Evolutionary conservation across 2,329 filamentous ascomycete genomes (phyloP).

Genomic region (Thielaviopsis ethacetica): DNA sequence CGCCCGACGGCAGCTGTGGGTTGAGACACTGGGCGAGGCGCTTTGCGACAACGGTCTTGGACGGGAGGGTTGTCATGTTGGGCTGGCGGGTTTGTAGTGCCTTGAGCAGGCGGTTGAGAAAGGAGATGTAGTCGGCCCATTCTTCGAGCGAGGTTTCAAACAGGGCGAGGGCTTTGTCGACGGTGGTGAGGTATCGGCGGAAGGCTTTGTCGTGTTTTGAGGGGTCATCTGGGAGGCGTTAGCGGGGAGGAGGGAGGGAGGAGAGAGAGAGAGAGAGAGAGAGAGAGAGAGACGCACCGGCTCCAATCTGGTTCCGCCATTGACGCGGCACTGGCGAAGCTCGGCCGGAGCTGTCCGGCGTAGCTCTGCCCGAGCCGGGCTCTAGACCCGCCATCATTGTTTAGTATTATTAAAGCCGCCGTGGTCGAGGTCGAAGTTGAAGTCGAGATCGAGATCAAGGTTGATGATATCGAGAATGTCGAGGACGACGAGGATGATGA

Average conservation of each 20-base stretch:
- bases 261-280: not conserved
- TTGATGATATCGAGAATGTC: no score
- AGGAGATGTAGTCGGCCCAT: constrained; percentile 99
- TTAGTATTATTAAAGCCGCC: not conserved
- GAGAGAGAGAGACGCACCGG: constrained; percentile 39
- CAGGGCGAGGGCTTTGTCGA: constrained; percentile 73
- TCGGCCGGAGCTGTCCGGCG: constrained; percentile 72
- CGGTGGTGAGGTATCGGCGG: constrained; percentile 74
- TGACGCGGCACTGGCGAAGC: constrained; percentile 59
- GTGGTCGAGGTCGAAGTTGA: no score
- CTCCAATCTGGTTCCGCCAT: constrained; percentile 61
- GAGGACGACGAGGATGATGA: no score
- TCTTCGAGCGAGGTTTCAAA: constrained; percentile 92
- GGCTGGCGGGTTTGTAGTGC: constrained; percentile 75
- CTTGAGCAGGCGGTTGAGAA: constrained; percentile 80
- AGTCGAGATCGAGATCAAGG: no score
- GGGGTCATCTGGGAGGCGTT: constrained; percentile 30
- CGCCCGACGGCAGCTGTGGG: constrained; percentile 79
- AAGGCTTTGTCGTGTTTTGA: constrained; percentile 50
- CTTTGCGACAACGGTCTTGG: constrained; percentile 71
- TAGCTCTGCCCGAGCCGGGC: constrained; percentile 39
- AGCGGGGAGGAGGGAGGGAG: constrained; percentile 6
- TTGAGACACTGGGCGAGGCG: constrained; percentile 91
- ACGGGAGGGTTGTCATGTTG: constrained; percentile 55
- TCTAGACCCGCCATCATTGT: constrained; percentile 7